Conservation (phyloP, 768 basidiomycete genomes). For the Mrakia blollopis region DNA sequence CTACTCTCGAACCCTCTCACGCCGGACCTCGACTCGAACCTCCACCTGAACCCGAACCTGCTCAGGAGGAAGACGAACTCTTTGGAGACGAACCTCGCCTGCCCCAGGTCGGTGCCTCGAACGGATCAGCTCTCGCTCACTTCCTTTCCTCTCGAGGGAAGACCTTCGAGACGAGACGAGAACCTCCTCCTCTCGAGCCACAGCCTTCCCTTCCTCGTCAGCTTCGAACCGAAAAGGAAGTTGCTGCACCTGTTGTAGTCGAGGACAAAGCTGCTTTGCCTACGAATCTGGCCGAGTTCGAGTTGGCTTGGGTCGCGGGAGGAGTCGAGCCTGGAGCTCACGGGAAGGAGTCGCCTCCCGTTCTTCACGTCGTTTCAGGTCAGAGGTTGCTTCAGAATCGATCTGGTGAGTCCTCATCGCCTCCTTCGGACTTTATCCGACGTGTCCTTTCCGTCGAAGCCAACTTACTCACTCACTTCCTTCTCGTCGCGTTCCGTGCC, state of each 20-base stretch:
- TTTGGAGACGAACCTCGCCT: background rate
- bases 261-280: background rate
- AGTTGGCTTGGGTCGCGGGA: background rate
- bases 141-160: background rate
- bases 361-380: slow-evolving; percentile 6
- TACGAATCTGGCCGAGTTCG: slow-evolving; percentile 1
- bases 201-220: background rate
- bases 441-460: background rate
- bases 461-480: background rate
- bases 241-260: background rate
- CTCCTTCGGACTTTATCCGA: background rate
- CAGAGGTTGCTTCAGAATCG: slow-evolving; percentile 12
- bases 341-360: background rate
- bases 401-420: background rate
- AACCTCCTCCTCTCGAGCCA: too few species aligned
- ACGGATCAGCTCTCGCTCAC: background rate
- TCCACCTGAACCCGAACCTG: too few species aligned
- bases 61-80: background rate
- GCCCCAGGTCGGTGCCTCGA: background rate
- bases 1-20: too few species aligned
- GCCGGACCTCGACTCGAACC: too few species aligned
- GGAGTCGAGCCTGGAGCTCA: slow-evolving; percentile 1
- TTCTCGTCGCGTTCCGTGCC: background rate
- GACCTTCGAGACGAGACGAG: background rate
- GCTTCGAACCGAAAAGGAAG: background rate